These are phyloP conservation scores for Beta vulgaris DNA, from an alignment of 148 eudicot genomes.

Conservation along the genomic window DNA sequence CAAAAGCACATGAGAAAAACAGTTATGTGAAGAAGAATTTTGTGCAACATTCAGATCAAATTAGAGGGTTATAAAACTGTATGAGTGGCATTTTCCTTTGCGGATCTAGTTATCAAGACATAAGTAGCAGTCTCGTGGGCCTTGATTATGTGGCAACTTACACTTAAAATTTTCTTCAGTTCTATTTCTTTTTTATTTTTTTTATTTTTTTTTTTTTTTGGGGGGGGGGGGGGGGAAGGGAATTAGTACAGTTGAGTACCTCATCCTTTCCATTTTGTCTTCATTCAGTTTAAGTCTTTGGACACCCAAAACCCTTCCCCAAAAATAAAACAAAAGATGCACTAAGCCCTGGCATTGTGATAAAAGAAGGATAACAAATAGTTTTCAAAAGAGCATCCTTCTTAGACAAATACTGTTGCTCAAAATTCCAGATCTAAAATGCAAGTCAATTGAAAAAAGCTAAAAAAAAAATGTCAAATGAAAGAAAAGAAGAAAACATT, in stretches of 20 bases:
- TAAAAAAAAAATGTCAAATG: neutral
- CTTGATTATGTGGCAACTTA: neutral
- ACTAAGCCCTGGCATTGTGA: too few species aligned
- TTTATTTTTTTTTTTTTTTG: too few species aligned
- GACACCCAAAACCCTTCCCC: too few species aligned
- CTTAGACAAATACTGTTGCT: neutral
- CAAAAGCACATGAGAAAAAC: too few species aligned
- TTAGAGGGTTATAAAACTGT: neutral
- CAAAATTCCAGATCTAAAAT: neutral
- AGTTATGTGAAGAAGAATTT: neutral
- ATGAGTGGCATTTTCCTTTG: neutral
- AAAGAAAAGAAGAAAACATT: neutral
- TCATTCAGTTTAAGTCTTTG: neutral
- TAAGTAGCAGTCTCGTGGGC: neutral
- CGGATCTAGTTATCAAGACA: neutral
- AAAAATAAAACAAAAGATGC: too few species aligned
- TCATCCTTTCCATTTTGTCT: neutral
- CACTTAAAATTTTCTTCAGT: too few species aligned
- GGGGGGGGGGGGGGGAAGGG: too few species aligned
- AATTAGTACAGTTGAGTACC: too few species aligned
- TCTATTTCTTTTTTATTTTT: too few species aligned
- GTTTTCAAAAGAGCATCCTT: too few species aligned
- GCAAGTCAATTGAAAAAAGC: neutral
- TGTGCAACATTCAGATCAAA: too few species aligned
- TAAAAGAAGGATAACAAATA: too few species aligned